A percentile compares a stretch with the other conserved stretches of the same genome.
Conservation (phyloP, 2,329 filamentous ascomycete species). For the Aspergillus ochraceus region DNA sequence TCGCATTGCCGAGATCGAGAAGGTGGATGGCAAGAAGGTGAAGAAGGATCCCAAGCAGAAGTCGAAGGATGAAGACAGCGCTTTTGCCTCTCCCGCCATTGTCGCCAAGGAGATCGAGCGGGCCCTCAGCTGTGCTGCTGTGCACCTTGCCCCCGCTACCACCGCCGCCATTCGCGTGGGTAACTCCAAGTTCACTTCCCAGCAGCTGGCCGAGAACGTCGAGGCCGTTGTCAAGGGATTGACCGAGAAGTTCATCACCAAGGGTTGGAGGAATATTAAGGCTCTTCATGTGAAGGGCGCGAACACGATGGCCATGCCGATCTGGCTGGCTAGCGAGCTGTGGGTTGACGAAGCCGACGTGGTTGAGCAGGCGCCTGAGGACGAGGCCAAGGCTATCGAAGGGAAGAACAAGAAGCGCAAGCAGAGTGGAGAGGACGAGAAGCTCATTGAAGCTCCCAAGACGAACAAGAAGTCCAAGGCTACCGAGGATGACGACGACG, state of each 20-base stretch:
- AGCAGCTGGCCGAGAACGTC: slow-evolving; percentile 79
- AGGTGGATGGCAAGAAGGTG: slow-evolving; percentile 58
- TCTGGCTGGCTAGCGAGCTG: slow-evolving; percentile 90
- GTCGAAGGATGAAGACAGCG: slow-evolving; percentile 44
- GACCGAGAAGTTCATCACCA: slow-evolving; percentile 76
- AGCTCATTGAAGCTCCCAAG: slow-evolving; percentile 32
- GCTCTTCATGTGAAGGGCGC: slow-evolving; percentile 88
- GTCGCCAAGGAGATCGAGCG: slow-evolving; percentile 80
- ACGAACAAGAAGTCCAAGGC: slow-evolving; percentile 43
- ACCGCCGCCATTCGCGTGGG: slow-evolving; percentile 81
- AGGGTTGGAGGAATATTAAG: slow-evolving; percentile 84
- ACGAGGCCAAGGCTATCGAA: slow-evolving; percentile 33
- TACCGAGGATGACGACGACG: slow-evolving; percentile 39
- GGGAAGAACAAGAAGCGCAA: slow-evolving; percentile 59
- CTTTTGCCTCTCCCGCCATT: slow-evolving; percentile 60
- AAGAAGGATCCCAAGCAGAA: slow-evolving; percentile 57
- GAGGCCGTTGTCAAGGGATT: slow-evolving; percentile 68
- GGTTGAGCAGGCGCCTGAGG: slow-evolving; percentile 50
- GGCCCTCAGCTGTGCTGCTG: slow-evolving; percentile 72
- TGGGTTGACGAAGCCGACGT: slow-evolving; percentile 80
- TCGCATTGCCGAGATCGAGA: slow-evolving; percentile 64
- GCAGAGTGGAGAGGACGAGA: slow-evolving; percentile 32
- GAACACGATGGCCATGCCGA: slow-evolving; percentile 82
- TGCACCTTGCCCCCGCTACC: slow-evolving; percentile 75
- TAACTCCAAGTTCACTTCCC: slow-evolving; percentile 68